A percentile compares a stretch with the other conserved stretches of the same genome.
phyloP scores from a whole-genome alignment of 805 yeast genomes.

The Teunomyces aglyptinius region DNA sequence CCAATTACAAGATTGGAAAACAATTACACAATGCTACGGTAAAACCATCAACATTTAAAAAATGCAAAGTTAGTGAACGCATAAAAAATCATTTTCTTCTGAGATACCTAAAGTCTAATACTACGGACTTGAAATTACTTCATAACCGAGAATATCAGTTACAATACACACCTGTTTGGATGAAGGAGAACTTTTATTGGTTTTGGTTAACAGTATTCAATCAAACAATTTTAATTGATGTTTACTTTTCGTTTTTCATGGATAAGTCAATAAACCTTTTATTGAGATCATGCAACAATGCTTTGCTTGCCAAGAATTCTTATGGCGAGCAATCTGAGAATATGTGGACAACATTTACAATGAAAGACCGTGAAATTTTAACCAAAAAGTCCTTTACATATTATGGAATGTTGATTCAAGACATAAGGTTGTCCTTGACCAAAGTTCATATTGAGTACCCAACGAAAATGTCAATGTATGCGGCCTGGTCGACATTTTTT shows the following conservation, averaged over 20 bases:
- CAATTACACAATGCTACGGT: constrained; percentile 23
- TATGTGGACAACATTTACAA: constrained; percentile 24
- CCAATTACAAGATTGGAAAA: constrained; percentile 2
- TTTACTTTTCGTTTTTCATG: constrained; percentile 36
- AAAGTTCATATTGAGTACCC: constrained; percentile 34
- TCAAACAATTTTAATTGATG: constrained; percentile 25
- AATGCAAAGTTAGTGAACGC: constrained; percentile 7
- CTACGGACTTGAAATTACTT: constrained; percentile 13
- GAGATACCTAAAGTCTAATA: constrained; percentile 12
- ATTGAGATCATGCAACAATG: constrained; percentile 13
- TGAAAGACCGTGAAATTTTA: constrained; percentile 26
- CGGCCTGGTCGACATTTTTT: constrained; percentile 35
- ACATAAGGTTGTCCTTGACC: constrained; percentile 31
- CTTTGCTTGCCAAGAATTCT: constrained; percentile 2
- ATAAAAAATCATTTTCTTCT: constrained; percentile 14
- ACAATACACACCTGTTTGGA: constrained; percentile 26
- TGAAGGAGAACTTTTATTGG: constrained; percentile 14
- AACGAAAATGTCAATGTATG: constrained; percentile 34
- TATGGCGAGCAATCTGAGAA: background rate
- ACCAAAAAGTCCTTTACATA: constrained; percentile 30
- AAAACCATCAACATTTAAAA: constrained; percentile 12
- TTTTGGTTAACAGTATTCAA: constrained; percentile 34
- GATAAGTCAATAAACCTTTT: constrained; percentile 36
- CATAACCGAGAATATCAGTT: constrained; percentile 13
- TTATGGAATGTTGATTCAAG: constrained; percentile 35